Percentiles rank a stretch among this genome's conserved stretches.
phyloP scores from a whole-genome alignment of 805 yeast species.

The Candida insectorum region DNA sequence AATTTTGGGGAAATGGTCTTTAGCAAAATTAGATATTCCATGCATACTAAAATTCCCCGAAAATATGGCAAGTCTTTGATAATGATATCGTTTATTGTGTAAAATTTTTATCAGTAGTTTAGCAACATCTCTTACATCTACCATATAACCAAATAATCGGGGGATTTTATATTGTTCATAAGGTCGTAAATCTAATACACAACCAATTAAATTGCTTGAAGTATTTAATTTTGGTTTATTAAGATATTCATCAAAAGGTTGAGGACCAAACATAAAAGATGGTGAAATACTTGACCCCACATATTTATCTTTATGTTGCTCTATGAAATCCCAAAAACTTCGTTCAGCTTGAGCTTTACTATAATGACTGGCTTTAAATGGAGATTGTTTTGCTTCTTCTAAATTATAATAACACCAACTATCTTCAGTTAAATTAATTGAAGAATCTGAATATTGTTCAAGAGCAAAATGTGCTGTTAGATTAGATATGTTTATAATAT shows the following conservation, averaged over 20 bases:
- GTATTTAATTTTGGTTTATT: constrained; percentile 1
- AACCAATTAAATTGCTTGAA: constrained; percentile 4
- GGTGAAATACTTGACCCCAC: constrained; percentile 7
- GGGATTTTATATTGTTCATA: constrained; percentile 4
- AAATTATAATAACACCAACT: constrained; percentile 4
- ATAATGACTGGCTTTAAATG: constrained; percentile 21
- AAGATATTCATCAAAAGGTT: constrained; percentile 20
- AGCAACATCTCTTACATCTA: constrained; percentile 24
- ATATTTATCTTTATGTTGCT: constrained; percentile 13
- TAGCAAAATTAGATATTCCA: constrained; percentile 20
- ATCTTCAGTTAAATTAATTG: constrained; percentile 12
- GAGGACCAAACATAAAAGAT: constrained; percentile 9
- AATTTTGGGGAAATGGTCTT: constrained; percentile 4
- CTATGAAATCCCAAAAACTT: constrained; percentile 18
- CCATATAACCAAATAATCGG: constrained; percentile 11
- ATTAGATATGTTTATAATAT: constrained; percentile 52
- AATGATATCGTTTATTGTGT: constrained; percentile 9
- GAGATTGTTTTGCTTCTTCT: constrained; percentile 6
- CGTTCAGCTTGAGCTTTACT: constrained; percentile 14
- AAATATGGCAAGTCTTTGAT: constrained; percentile 24
- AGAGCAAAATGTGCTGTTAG: constrained; percentile 15
- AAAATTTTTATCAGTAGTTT: constrained; percentile 16
- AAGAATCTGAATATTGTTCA: constrained; percentile 5
- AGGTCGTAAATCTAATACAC: constrained; percentile 3
- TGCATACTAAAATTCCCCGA: constrained; percentile 19